Percentiles rank a stretch among this genome's conserved stretches.
These are phyloP conservation scores for Iris pallida DNA, from an alignment of 116 monocot genomes.

Conservation along the genomic window DNA sequence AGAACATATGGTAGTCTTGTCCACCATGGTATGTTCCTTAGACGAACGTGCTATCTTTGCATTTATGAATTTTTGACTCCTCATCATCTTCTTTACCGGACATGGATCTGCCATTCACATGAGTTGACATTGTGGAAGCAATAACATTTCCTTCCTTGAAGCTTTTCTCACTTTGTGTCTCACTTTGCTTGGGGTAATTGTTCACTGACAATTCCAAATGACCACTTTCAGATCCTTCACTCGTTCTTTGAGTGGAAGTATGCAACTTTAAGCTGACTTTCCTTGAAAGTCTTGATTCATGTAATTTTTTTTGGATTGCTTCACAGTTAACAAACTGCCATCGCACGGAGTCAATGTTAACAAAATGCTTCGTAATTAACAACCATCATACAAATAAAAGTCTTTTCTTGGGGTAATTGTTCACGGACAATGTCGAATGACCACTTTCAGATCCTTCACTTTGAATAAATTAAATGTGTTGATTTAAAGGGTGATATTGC, in stretches of 20 bases:
- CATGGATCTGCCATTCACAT: constrained; percentile 1
- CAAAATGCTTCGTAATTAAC: no score
- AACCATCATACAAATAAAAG: no score
- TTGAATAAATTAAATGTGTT: no score
- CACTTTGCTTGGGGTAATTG: neutral
- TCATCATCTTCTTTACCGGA: constrained; percentile 1
- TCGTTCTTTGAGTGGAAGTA: neutral
- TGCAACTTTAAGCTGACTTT: neutral
- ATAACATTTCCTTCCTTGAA: neutral
- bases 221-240: neutral
- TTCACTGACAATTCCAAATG: neutral
- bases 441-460: no score
- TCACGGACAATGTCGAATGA: no score
- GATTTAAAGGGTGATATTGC: no score
- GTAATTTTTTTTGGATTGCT: neutral
- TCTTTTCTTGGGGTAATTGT: no score
- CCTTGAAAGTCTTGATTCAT: constrained; percentile 4
- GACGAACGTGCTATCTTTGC: constrained; percentile 3
- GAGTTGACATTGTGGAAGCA: constrained; percentile 5
- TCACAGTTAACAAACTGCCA: no score
- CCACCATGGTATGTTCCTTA: constrained; percentile 45
- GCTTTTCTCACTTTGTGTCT: neutral
- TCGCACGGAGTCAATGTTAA: no score
- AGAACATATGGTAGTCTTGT: constrained; percentile 53
- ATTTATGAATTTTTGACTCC: constrained; percentile 4